phyloP scores from a whole-genome alignment of 2,329 filamentous ascomycete genomes.

The Fusarium robinianum region DNA sequence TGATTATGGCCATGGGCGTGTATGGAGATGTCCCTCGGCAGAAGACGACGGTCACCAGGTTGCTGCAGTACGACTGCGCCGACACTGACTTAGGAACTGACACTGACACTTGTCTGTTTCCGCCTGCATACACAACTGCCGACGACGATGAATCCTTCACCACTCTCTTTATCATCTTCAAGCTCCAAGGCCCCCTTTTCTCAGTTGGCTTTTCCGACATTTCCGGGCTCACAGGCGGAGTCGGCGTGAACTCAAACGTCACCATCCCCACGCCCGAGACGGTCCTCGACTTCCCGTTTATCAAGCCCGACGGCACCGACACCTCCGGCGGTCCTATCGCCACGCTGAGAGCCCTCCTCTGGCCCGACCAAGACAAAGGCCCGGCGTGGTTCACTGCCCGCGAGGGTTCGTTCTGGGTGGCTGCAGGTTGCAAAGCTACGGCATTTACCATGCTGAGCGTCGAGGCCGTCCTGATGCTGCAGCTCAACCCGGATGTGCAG shows the following conservation, averaged over 20 bases:
- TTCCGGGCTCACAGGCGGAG: background rate
- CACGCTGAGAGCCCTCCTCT: background rate
- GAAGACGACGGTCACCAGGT: too few relatives aligned
- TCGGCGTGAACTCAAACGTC: constrained; percentile 1
- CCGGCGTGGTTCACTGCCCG: constrained; percentile 1
- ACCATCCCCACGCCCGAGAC: background rate
- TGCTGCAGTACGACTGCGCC: too few relatives aligned
- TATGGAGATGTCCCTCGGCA: background rate
- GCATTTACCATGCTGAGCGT: constrained; percentile 9
- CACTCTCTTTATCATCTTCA: background rate
- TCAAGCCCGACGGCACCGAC: background rate
- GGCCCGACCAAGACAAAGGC: background rate
- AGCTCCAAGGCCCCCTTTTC: background rate
- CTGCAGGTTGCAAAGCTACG: background rate
- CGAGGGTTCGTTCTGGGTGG: constrained; percentile 7
- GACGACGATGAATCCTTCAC: background rate
- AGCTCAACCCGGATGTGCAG: background rate
- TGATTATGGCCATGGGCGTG: background rate
- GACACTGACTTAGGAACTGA: too few relatives aligned
- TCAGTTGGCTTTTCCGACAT: background rate
- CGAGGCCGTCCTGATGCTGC: background rate
- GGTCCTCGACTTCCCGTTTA: background rate
- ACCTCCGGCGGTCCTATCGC: background rate
- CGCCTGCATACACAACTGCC: too few relatives aligned
- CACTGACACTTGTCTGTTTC: too few relatives aligned